These are phyloP conservation scores for Tricholoma saponaceum DNA, from an alignment of 768 basidiomycete species.

Conservation along the genomic window DNA sequence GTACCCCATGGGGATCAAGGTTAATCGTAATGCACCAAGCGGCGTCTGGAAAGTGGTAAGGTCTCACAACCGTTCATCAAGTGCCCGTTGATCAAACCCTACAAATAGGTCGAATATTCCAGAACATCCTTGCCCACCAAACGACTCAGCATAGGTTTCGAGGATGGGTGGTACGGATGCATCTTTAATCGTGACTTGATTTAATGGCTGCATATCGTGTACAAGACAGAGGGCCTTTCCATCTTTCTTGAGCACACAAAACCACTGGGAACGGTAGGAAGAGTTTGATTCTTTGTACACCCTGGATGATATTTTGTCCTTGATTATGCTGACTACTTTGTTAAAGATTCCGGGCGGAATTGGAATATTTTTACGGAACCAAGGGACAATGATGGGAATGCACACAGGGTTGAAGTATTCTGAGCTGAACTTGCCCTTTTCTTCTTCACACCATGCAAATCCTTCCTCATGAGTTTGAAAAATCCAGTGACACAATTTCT, in stretches of 20 bases:
- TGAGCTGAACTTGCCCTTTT: neutral
- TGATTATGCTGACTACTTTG: conserved; percentile 27
- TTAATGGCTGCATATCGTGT: conserved; percentile 34
- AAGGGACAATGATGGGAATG: conserved; percentile 2
- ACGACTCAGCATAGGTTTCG: conserved; percentile 28
- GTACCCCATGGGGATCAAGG: conserved; percentile 20
- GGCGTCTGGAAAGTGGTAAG: conserved; percentile 36
- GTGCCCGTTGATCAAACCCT: conserved; percentile 28
- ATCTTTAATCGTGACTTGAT: conserved; percentile 31
- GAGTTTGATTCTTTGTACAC: conserved; percentile 36
- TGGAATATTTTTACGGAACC: conserved; percentile 25
- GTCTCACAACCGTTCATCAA: conserved; percentile 17
- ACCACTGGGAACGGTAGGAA: conserved; percentile 35
- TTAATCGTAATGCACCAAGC: conserved; percentile 26
- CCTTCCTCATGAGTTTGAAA: neutral
- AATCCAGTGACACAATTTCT: neutral
- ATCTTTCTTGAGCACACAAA: conserved; percentile 29
- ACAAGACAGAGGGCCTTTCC: conserved; percentile 28
- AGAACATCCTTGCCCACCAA: conserved; percentile 19
- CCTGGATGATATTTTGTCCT: conserved; percentile 31
- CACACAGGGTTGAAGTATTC: no score
- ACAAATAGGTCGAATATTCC: conserved; percentile 29
- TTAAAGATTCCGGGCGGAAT: conserved; percentile 27
- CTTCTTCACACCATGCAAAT: neutral
- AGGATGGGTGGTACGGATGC: conserved; percentile 28